phyloP scores from a whole-genome alignment of 257 asterid genomes.

The Lantana camara region DNA sequence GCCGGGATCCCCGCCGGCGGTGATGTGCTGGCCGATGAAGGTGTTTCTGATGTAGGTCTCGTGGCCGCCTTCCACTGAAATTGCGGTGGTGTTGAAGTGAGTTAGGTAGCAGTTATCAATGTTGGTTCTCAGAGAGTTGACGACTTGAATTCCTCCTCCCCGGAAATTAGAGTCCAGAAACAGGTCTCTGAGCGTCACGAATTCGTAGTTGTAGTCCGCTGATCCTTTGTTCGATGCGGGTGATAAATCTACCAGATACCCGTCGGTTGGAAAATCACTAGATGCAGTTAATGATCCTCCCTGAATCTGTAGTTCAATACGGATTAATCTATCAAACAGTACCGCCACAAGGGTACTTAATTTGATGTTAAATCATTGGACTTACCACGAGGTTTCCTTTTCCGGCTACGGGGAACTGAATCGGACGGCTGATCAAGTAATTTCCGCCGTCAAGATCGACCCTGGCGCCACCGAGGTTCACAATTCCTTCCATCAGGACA shows the following conservation, averaged over 20 bases:
- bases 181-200: slow-evolving; percentile 67
- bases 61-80: slow-evolving; percentile 67
- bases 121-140: slow-evolving; percentile 65
- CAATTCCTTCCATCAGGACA: slow-evolving; percentile 51
- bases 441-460: slow-evolving; percentile 86
- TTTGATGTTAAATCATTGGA: background rate
- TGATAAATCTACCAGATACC: slow-evolving; percentile 69
- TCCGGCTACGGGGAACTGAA: slow-evolving; percentile 63
- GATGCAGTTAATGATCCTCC: slow-evolving; percentile 91
- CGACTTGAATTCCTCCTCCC: slow-evolving; percentile 80
- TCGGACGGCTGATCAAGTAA: slow-evolving; percentile 76
- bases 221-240: slow-evolving; percentile 38
- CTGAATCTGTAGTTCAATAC: slow-evolving; percentile 52
- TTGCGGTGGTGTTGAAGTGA: slow-evolving; percentile 69
- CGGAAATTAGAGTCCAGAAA: slow-evolving; percentile 60
- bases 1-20: slow-evolving; percentile 74
- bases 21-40: slow-evolving; percentile 75
- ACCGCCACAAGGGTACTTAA: no score
- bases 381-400: slow-evolving; percentile 76
- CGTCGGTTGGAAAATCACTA: slow-evolving; percentile 56
- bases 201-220: slow-evolving; percentile 55
- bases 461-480: slow-evolving; percentile 84
- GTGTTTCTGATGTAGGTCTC: slow-evolving; percentile 77
- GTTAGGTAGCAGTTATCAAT: slow-evolving; percentile 87
- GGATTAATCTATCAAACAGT: no score